Evolutionary conservation across 2,329 filamentous ascomycete genomes (phyloP).

Genomic region (Leptographium flavum): DNA sequence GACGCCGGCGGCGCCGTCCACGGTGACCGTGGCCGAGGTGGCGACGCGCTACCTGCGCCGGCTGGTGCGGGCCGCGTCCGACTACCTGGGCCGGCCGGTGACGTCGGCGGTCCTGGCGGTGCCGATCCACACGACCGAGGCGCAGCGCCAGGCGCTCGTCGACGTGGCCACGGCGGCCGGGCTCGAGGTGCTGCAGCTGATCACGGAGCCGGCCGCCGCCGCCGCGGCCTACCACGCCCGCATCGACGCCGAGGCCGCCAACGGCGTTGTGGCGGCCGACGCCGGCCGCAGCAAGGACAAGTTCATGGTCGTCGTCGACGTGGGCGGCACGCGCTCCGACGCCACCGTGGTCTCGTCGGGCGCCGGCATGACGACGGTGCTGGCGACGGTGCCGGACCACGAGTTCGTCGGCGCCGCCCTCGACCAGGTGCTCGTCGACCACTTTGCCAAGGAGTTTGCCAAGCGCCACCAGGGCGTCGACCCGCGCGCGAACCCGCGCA

Average conservation of each 20-base stretch:
- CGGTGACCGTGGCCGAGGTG: conserved; percentile 64
- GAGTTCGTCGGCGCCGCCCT: conserved; percentile 77
- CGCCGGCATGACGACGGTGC: conserved; percentile 89
- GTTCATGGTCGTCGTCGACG: conserved; percentile 77
- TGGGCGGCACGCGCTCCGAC: conserved; percentile 87
- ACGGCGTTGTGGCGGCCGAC: conserved; percentile 79
- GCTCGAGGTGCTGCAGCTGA: conserved; percentile 82
- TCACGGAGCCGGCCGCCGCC: conserved; percentile 80
- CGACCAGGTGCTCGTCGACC: conserved; percentile 83
- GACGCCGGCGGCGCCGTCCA: conserved; percentile 35
- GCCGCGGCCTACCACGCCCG: conserved; percentile 84
- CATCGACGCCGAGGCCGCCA: conserved; percentile 66
- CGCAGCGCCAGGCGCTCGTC: conserved; percentile 68
- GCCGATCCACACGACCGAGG: conserved; percentile 82
- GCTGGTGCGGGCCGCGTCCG: conserved; percentile 68
- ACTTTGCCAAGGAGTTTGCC: conserved; percentile 97
- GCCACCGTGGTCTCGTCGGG: conserved; percentile 81
- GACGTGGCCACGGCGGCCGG: conserved; percentile 67
- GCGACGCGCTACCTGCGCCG: conserved; percentile 74
- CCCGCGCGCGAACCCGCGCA: conserved; percentile 65
- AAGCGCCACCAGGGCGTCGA: conserved; percentile 85
- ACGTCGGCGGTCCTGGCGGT: conserved; percentile 91
- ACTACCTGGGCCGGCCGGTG: conserved; percentile 85
- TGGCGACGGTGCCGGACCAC: conserved; percentile 91
- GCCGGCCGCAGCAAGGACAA: conserved; percentile 60